These are phyloP conservation scores for Exophiala sideris DNA, from an alignment of 2,329 filamentous ascomycete genomes.

Conservation along the genomic window DNA sequence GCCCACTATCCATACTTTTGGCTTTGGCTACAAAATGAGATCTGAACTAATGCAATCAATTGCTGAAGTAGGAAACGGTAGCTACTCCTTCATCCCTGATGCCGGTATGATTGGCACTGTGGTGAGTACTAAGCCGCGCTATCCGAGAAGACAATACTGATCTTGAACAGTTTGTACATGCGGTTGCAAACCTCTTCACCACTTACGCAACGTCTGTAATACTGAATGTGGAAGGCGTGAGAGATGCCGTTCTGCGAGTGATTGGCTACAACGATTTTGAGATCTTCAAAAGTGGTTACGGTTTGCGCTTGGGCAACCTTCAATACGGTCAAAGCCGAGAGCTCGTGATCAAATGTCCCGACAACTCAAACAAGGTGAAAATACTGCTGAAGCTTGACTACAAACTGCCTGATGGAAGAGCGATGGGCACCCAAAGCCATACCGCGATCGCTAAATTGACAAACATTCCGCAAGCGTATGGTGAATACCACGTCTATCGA, in stretches of 20 bases:
- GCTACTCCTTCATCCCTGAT: slow-evolving; percentile 61
- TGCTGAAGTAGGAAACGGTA: slow-evolving; percentile 55
- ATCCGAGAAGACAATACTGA: no score
- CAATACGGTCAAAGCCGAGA: slow-evolving; percentile 62
- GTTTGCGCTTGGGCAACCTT: slow-evolving; percentile 44
- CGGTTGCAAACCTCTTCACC: slow-evolving; percentile 59
- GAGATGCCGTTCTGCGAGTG: not conserved
- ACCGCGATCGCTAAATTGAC: slow-evolving; percentile 3
- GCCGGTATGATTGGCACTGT: slow-evolving; percentile 60
- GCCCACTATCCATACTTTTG: slow-evolving; percentile 50
- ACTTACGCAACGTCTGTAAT: slow-evolving; percentile 53
- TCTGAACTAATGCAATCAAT: slow-evolving; percentile 60
- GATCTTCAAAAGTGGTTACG: not conserved
- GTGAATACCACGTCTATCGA: slow-evolving; percentile 53
- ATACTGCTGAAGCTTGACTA: slow-evolving; percentile 31
- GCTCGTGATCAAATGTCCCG: slow-evolving; percentile 43
- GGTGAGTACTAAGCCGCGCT: no score
- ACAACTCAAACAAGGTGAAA: slow-evolving; percentile 17
- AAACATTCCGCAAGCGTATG: slow-evolving; percentile 4
- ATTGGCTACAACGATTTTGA: not conserved
- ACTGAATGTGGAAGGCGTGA: slow-evolving; percentile 36
- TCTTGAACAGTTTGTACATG: slow-evolving; percentile 50
- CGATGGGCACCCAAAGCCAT: not conserved
- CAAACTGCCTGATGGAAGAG: slow-evolving; percentile 17
- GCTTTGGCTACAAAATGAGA: slow-evolving; percentile 50